A percentile compares a stretch with the other conserved stretches of the same genome.
Evolutionary conservation across 163 green algal genomes (phyloP).

Genomic region (Chlorella variabilis): DNA sequence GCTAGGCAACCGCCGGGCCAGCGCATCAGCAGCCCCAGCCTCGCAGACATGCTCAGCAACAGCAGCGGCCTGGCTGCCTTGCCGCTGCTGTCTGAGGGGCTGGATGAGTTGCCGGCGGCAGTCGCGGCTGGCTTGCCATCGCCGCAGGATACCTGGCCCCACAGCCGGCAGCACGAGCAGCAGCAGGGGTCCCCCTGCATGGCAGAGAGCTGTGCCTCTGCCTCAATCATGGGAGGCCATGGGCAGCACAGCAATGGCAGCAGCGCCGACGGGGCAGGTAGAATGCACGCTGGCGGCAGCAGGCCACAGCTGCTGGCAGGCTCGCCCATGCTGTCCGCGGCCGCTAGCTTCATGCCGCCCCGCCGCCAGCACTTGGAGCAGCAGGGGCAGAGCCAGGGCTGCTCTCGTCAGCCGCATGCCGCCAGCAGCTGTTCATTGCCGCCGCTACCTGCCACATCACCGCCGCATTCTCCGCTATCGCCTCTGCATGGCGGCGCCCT

Average conservation of each 20-base stretch:
- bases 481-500: not conserved
- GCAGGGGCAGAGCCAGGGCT: not conserved
- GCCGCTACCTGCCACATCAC: not conserved
- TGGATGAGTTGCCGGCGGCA: not conserved
- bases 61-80: not conserved
- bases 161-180: not conserved
- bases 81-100: not conserved
- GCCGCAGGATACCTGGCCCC: not conserved
- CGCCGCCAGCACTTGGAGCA: not conserved
- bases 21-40: not conserved
- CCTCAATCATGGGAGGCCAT: not conserved
- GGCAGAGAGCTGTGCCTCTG: constrained; percentile 28
- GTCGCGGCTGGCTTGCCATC: not conserved
- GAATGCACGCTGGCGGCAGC: not conserved
- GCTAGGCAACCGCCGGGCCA: no score
- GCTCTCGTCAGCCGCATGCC: not conserved
- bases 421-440: not conserved
- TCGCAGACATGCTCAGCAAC: constrained; percentile 4
- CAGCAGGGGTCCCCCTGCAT: constrained; percentile 21
- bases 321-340: constrained; percentile 26
- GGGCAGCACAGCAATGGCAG: not conserved
- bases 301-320: not conserved
- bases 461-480: not conserved
- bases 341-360: constrained; percentile 10
- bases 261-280: not conserved